Evolutionary conservation across 176 grass and related monocot genomes (phyloP).

Genomic region (Carex cristatella): DNA sequence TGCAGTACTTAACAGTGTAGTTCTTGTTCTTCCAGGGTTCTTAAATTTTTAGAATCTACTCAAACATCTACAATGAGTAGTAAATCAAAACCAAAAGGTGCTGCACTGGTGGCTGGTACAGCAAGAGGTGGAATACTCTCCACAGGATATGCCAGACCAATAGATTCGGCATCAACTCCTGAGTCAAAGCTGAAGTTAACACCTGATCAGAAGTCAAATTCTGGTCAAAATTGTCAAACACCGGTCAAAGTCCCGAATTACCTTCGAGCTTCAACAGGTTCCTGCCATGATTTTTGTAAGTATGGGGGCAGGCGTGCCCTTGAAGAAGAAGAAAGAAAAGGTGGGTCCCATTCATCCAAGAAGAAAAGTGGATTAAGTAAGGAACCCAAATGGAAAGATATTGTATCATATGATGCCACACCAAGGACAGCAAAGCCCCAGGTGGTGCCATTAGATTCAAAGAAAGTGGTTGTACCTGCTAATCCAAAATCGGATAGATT

Average conservation of each 20-base stretch:
- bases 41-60: background rate
- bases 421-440: conserved; percentile 24
- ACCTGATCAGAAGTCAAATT: background rate
- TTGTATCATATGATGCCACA: conserved; percentile 32
- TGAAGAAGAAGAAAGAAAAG: conserved; percentile 52
- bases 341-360: conserved; percentile 30
- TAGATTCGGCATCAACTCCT: conserved; percentile 24
- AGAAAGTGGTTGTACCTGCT: conserved; percentile 4
- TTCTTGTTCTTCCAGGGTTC: conserved; percentile 5
- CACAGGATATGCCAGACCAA: conserved; percentile 27
- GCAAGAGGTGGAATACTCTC: conserved; percentile 23
- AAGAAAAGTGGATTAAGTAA: conserved; percentile 21
- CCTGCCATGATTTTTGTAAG: conserved; percentile 96
- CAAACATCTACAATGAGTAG: background rate
- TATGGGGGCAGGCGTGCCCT: conserved; percentile 45
- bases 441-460: conserved; percentile 28
- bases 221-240: background rate
- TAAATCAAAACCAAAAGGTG: conserved; percentile 10
- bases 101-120: background rate
- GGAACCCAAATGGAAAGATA: conserved; percentile 32
- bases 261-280: conserved; percentile 59
- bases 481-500: conserved; percentile 34
- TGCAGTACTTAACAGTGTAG: background rate
- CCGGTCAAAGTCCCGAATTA: conserved; percentile 49
- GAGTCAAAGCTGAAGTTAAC: conserved; percentile 29